Percentiles rank a stretch among this genome's conserved stretches.
Conservation (phyloP, 73 alveolate species). For the Breviolum minutum region DNA sequence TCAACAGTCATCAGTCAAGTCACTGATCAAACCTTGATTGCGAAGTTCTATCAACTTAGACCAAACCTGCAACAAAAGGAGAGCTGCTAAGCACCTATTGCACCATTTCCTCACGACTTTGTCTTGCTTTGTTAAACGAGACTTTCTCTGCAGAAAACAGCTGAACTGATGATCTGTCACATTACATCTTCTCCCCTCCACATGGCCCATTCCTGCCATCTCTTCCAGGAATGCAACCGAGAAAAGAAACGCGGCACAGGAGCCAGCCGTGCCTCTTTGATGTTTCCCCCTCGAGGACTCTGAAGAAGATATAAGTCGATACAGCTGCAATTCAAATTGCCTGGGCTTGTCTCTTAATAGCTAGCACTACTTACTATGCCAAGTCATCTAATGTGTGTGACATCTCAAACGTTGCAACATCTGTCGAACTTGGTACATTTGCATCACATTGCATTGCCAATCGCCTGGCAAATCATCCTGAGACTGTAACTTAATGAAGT, state of each 20-base stretch:
- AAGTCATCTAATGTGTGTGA: too few species aligned
- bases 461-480: not conserved
- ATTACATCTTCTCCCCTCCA: not conserved
- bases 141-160: not conserved
- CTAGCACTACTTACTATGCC: not conserved
- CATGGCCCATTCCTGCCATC: not conserved
- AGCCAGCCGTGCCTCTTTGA: constrained; percentile 22
- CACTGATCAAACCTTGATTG: constrained; percentile 49
- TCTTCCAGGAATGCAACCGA: too few species aligned
- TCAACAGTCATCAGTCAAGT: not conserved
- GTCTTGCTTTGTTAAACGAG: not conserved
- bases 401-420: not conserved
- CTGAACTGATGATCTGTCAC: not conserved
- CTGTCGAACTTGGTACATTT: not conserved
- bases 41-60: constrained; percentile 31
- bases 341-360: not conserved
- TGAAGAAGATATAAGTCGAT: constrained; percentile 75
- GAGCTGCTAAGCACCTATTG: not conserved
- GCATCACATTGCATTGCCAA: not conserved
- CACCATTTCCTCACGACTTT: not conserved
- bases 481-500: constrained; percentile 16
- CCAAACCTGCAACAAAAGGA: constrained; percentile 38
- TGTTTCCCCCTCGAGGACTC: constrained; percentile 77
- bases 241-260: too few species aligned
- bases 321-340: constrained; percentile 50